These are phyloP conservation scores for Agaricus subrufescens DNA, from an alignment of 768 basidiomycete genomes.

Conservation along the genomic window DNA sequence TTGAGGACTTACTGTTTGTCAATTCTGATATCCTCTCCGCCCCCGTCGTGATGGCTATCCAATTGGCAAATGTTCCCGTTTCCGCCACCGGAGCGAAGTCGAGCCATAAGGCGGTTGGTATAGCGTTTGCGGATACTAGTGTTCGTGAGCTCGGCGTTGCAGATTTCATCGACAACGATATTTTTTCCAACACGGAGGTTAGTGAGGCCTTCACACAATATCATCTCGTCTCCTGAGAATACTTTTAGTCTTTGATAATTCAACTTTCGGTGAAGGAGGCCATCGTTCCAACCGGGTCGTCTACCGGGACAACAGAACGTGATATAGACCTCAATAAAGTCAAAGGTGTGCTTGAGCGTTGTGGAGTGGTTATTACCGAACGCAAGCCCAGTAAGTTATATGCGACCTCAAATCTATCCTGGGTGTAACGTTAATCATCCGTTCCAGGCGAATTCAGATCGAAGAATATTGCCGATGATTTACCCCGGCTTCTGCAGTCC, in stretches of 20 bases:
- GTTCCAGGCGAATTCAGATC: conserved; percentile 75
- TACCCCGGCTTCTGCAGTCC: conserved; percentile 62
- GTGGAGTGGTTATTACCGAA: conserved; percentile 87
- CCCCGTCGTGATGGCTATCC: conserved; percentile 88
- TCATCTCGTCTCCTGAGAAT: not conserved
- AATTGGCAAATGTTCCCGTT: conserved; percentile 53
- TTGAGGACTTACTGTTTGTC: conserved; percentile 83
- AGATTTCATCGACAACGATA: conserved; percentile 91
- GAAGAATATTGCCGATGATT: conserved; percentile 76
- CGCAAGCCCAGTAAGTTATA: conserved; percentile 68
- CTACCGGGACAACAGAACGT: conserved; percentile 66
- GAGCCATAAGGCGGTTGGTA: conserved; percentile 70
- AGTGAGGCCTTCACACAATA: not conserved
- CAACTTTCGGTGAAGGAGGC: conserved; percentile 98
- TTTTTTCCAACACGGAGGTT: conserved; percentile 95
- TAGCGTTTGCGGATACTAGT: conserved; percentile 91
- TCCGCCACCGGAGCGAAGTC: conserved; percentile 39
- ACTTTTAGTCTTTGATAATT: conserved; percentile 78
- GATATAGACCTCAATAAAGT: conserved; percentile 89
- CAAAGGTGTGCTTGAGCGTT: conserved; percentile 81
- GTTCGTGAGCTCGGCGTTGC: conserved; percentile 80
- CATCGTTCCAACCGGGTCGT: conserved; percentile 72
- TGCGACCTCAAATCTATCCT: not conserved
- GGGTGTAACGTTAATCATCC: not conserved
- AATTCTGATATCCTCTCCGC: conserved; percentile 76